Evolutionary conservation across 2,329 filamentous ascomycete species (phyloP).

Genomic region (Colletotrichum liriopes): DNA sequence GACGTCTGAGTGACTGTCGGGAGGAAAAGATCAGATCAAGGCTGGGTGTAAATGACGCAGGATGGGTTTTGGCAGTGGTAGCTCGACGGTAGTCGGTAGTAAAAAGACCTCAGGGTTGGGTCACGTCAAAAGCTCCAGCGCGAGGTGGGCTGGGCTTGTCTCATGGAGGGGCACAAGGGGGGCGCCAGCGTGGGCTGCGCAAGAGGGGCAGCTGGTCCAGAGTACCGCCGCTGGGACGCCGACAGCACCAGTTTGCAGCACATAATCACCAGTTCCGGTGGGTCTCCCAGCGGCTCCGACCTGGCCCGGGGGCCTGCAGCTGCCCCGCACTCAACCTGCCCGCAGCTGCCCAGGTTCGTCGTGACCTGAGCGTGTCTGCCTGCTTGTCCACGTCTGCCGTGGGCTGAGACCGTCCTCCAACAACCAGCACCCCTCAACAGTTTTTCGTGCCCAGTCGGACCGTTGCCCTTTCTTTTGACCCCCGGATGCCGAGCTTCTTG

Average conservation of each 20-base stretch:
- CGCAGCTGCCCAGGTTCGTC: neutral
- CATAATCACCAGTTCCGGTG: slow-evolving; percentile 37
- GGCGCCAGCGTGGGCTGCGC: neutral
- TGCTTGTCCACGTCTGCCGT: slow-evolving; percentile 5
- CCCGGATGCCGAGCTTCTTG: slow-evolving; percentile 17
- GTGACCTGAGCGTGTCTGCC: slow-evolving; percentile 7
- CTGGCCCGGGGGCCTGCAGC: slow-evolving; percentile 32
- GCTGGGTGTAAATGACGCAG: slow-evolving; percentile 43
- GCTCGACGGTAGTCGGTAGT: slow-evolving; percentile 7
- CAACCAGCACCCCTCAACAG: slow-evolving; percentile 39
- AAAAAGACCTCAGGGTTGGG: slow-evolving; percentile 44
- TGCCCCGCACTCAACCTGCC: slow-evolving; percentile 41
- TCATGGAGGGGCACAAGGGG: slow-evolving; percentile 41
- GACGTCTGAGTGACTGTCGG: slow-evolving; percentile 11
- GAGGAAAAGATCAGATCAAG: slow-evolving; percentile 27
- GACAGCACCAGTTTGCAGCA: slow-evolving; percentile 28
- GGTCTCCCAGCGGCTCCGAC: slow-evolving; percentile 33
- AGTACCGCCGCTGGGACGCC: slow-evolving; percentile 13
- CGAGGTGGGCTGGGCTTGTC: slow-evolving; percentile 38
- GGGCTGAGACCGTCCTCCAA: slow-evolving; percentile 41
- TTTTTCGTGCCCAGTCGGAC: slow-evolving; percentile 31
- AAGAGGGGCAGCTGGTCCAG: slow-evolving; percentile 9
- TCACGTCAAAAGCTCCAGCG: slow-evolving; percentile 41
- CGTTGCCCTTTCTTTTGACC: slow-evolving; percentile 21
- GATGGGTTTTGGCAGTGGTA: slow-evolving; percentile 21